Base-by-base conservation (phyloP, 768 basidiomycete genomes). In the Clitopilus passeckerianus region DNA sequence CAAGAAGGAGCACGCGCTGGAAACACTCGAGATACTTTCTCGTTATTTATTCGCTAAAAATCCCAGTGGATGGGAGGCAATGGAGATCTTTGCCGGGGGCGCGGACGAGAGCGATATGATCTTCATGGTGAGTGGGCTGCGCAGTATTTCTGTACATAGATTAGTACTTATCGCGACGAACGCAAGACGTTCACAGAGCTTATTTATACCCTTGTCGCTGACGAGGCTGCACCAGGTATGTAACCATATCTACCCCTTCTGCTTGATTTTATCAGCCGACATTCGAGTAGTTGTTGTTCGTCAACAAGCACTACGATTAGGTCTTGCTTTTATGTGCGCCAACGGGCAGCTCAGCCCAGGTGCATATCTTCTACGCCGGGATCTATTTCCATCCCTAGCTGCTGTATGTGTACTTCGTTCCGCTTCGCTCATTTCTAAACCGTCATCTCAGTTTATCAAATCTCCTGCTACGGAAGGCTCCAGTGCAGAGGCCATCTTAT, bases 61-160 rank as follows among this genome's bases (percentile, higher is more conserved):
- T 57, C 68, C 84, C 0, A 77, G 83, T 3, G 88, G 89, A 30
- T 89, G 85, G 86, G 88, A 90, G 65, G 78, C 84, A 6, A 90
- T 90, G 87, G 82, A 88, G 41, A 68, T 87, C 22, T 78, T 89
- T 46, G 86, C 85, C 1, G 85, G 85, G 14, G 82, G 81, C 44
- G 83, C 86, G 5, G 73, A 70, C 10, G 74, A 80, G 56, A 86
- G 86, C 56, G 87, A 89, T 66, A 63, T 60, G 16, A 74, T 83
- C 10, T 89, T 90, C 68, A 82, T 77, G 72, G 86, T 76, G 44
- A 22, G 66, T 62, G 30, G 6, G 20, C 18, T 24, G 12, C 53
- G 53, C 6, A 10, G 15, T 14, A 22, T 53, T 53, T n/a, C n/a
- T 33, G 30, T 7, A 3, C 4, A 30, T 30, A 7, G 27, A n/a